These are phyloP conservation scores for Pythium rishiriense DNA, from an alignment of 352 stramenopile species.

Conservation along the genomic window DNA sequence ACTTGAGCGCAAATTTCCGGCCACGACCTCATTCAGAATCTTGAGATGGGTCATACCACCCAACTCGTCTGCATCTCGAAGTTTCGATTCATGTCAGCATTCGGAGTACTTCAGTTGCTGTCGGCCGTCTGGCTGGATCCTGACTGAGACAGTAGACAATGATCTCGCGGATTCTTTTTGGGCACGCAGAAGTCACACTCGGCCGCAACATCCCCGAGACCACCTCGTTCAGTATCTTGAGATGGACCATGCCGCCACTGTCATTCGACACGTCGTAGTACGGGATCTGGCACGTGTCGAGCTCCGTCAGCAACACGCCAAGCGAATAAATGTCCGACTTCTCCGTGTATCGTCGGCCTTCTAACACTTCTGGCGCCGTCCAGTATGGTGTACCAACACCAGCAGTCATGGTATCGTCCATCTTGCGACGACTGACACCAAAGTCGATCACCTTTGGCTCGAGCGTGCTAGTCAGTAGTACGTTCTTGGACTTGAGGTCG, in stretches of 20 bases:
- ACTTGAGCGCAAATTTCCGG: background rate
- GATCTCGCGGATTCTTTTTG: slow-evolving; percentile 1
- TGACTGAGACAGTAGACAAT: slow-evolving; percentile 6
- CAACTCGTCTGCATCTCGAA: no score
- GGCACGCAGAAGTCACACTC: background rate
- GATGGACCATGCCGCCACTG: slow-evolving; percentile 5
- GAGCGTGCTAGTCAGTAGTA: background rate
- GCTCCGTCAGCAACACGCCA: slow-evolving; percentile 32
- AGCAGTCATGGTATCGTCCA: slow-evolving; percentile 7
- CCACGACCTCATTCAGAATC: slow-evolving; percentile 12
- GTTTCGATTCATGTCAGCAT: slow-evolving; percentile 14
- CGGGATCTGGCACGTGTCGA: slow-evolving; percentile 28
- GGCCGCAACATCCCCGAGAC: slow-evolving; percentile 5
- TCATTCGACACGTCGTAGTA: slow-evolving; percentile 14
- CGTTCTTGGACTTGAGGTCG: background rate
- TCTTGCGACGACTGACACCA: slow-evolving; percentile 10
- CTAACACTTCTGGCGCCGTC: slow-evolving; percentile 19
- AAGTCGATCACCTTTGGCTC: slow-evolving; percentile 15
- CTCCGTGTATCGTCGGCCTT: slow-evolving; percentile 3
- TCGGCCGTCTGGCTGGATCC: slow-evolving; percentile 13
- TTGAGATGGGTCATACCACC: slow-evolving; percentile 11
- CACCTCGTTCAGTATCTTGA: slow-evolving; percentile 14
- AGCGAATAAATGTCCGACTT: slow-evolving; percentile 25
- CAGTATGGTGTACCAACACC: slow-evolving; percentile 7
- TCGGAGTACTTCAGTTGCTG: background rate